Base-by-base conservation (phyloP, 2,329 filamentous ascomycete species). In the Diaporthe capsici region DNA sequence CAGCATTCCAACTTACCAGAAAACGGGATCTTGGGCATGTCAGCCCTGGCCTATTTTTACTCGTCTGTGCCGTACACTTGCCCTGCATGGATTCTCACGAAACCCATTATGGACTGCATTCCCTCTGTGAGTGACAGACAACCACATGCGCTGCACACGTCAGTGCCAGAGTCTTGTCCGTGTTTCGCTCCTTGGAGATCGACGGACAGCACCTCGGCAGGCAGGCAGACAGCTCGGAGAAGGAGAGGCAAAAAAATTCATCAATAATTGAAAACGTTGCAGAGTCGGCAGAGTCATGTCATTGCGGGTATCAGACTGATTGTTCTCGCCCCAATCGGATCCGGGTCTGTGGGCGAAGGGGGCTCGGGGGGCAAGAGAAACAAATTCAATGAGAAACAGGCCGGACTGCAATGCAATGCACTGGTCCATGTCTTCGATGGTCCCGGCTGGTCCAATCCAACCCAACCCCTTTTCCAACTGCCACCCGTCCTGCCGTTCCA, bases 201-300 rank as follows among this genome's bases (percentile, higher is more conserved):
- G 42, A 37, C 42, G 34, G 22, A 39, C 47, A 55, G 6, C 65
- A 28, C 53, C 63, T 68, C 63, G 63, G 63, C 63, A 68, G 63
- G 63, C 63, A 68, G 39, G 15, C 25, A 13, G 61, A 22, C 28
- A 60, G 61, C 5, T 20, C 7, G 37, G 39, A 63, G n/a, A 31
- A 9, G n/a, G 25, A 60, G 31, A 60, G 31, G 57, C 57, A 39
- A 28, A 53, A 68, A 6, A n/a, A n/a, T 10, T 25, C 44, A 68
- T 39, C 22, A 53, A 20, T 51, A 22, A 22, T 20, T 63, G 39
- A n/a, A 28, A 20, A 53, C 63, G 47, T 68, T 51, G 63, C 61
- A 65, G 60, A 47, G 39, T 47, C 44, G 37, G 47, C 47, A 68
- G 65, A 68, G 65, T 68, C 65, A 68, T 68, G 65, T 39, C 65